These are phyloP conservation scores for Lecanicillium sp. DNA, from an alignment of 2,329 filamentous ascomycete species.

Conservation along the genomic window DNA sequence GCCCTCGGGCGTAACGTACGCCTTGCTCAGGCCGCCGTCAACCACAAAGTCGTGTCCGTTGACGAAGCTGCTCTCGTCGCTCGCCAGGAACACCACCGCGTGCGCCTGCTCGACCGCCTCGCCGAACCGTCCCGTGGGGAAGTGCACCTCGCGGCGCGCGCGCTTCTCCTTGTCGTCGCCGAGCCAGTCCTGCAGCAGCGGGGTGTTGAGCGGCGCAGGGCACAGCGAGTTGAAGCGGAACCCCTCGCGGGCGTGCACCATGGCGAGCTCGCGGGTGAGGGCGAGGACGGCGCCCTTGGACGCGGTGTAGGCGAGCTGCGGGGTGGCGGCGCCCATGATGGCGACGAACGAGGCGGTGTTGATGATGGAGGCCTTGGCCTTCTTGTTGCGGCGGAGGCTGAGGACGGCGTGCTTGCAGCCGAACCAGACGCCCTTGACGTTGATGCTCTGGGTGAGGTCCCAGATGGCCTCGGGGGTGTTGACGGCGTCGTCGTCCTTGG, in stretches of 20 bases:
- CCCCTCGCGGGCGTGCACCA: conserved; percentile 83
- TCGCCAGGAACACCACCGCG: conserved; percentile 80
- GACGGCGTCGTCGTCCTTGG: conserved; percentile 70
- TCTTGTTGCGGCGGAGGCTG: conserved; percentile 70
- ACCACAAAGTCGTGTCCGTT: conserved; percentile 91
- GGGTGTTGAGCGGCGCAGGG: conserved; percentile 87
- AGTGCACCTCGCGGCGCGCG: conserved; percentile 77
- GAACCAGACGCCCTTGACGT: conserved; percentile 98
- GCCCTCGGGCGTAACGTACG: conserved; percentile 69
- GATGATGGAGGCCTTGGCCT: conserved; percentile 76
- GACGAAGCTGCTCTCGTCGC: conserved; percentile 83
- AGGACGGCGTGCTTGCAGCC: conserved; percentile 88
- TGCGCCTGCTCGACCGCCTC: conserved; percentile 93
- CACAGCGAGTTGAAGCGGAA: conserved; percentile 89
- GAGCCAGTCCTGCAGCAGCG: conserved; percentile 87
- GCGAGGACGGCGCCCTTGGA: conserved; percentile 90
- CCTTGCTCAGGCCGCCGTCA: conserved; percentile 92
- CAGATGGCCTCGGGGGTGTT: conserved; percentile 85
- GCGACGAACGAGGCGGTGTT: conserved; percentile 90
- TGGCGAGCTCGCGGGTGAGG: conserved; percentile 82
- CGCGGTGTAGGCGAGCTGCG: conserved; percentile 87
- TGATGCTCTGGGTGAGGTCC: conserved; percentile 90
- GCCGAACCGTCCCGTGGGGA: conserved; percentile 81
- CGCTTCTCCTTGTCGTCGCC: conserved; percentile 81
- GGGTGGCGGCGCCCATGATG: conserved; percentile 78